Conservation (phyloP, 2,329 filamentous ascomycete species). For the Pseudocercospora macadamiae region DNA sequence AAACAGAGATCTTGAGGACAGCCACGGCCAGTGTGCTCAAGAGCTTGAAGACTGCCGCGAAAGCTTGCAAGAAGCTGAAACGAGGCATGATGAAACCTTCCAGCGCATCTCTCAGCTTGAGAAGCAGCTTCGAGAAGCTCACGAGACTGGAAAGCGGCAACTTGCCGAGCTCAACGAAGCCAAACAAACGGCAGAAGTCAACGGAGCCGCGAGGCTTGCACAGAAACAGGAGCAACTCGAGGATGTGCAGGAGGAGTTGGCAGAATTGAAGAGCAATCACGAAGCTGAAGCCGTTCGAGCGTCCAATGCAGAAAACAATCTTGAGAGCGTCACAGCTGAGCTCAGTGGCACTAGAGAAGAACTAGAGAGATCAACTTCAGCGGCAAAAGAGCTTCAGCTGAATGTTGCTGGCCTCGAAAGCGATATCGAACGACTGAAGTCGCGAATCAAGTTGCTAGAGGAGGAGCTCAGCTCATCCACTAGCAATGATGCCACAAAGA, state of each 20-base stretch:
- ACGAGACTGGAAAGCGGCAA: constrained; percentile 39
- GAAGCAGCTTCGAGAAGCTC: constrained; percentile 26
- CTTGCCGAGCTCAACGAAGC: constrained; percentile 43
- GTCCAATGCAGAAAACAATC: constrained; percentile 12
- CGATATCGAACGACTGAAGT: constrained; percentile 6
- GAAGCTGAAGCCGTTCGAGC: constrained; percentile 16
- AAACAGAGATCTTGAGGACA: constrained; percentile 44
- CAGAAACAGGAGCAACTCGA: constrained; percentile 51
- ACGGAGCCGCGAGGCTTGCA: constrained; percentile 46
- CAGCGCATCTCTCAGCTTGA: constrained; percentile 44
- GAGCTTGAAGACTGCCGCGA: constrained; percentile 46
- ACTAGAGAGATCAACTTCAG: background rate
- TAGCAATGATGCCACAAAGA: constrained; percentile 14
- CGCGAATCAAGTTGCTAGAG: constrained; percentile 18
- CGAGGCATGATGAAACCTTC: background rate
- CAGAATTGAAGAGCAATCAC: constrained; percentile 15
- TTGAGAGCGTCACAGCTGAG: constrained; percentile 17
- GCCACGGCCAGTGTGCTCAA: constrained; percentile 42
- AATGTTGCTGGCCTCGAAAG: background rate
- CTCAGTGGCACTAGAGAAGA: constrained; percentile 15
- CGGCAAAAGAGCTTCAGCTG: constrained; percentile 8
- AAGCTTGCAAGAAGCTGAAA: constrained; percentile 46
- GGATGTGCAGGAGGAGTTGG: constrained; percentile 43
- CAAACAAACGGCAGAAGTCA: constrained; percentile 51
- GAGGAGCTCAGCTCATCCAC: constrained; percentile 18